phyloP scores from a whole-genome alignment of 805 yeast genomes.

The Wickerhamomyces sydowiorum region DNA sequence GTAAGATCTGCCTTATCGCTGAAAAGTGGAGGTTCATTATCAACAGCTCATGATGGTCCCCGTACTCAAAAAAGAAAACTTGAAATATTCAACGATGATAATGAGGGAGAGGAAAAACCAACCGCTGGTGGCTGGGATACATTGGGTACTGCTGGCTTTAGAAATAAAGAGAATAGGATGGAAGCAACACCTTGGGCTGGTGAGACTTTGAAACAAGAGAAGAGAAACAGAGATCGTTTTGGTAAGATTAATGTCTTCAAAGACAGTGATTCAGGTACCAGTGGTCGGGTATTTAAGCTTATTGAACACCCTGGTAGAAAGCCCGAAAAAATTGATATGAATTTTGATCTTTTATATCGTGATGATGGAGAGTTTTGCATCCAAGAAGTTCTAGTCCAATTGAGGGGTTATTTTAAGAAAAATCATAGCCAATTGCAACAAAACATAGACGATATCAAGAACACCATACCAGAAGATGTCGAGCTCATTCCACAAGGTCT shows the following conservation, averaged over 20 bases:
- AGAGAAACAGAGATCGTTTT: slow-evolving; percentile 9
- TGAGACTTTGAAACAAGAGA: slow-evolving; percentile 43
- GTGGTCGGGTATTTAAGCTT: slow-evolving; percentile 39
- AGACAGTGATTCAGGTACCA: slow-evolving; percentile 28
- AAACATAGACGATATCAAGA: too few species aligned
- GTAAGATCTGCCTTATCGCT: slow-evolving; percentile 29
- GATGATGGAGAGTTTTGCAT: slow-evolving; percentile 49
- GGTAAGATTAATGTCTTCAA: slow-evolving; percentile 31
- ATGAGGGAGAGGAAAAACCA: slow-evolving; percentile 8
- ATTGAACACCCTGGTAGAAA: slow-evolving; percentile 52
- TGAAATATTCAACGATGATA: slow-evolving; percentile 16
- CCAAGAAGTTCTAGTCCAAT: slow-evolving; percentile 49
- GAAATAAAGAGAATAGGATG: slow-evolving; percentile 61
- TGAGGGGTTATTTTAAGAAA: neutral
- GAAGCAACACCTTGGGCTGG: slow-evolving; percentile 60
- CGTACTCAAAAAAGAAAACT: slow-evolving; percentile 12
- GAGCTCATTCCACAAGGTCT: neutral
- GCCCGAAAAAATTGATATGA: slow-evolving; percentile 53
- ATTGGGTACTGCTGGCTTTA: slow-evolving; percentile 40
- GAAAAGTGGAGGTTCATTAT: slow-evolving; percentile 28
- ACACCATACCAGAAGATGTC: neutral
- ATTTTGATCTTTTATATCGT: slow-evolving; percentile 49
- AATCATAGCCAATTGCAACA: too few species aligned
- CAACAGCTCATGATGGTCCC: slow-evolving; percentile 9
- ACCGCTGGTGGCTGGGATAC: slow-evolving; percentile 36